phyloP scores from a whole-genome alignment of 768 basidiomycete genomes.

The Collybia mongolica region DNA sequence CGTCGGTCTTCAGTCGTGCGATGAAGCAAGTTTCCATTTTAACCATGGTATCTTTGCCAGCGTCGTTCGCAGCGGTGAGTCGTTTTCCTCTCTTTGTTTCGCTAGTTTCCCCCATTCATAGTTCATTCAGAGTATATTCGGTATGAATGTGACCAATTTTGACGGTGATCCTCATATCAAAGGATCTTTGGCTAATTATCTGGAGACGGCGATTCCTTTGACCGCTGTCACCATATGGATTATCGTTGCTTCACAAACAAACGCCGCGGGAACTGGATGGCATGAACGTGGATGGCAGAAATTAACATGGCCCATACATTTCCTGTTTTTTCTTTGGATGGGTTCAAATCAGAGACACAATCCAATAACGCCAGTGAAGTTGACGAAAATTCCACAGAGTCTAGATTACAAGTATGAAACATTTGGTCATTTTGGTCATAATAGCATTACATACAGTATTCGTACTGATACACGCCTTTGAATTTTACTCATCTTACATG shows the following conservation, averaged over 20 bases:
- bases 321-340: not conserved
- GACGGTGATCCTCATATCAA: constrained; percentile 15
- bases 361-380: too few species aligned
- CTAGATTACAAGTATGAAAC: too few species aligned
- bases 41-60: constrained; percentile 49
- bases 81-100: not conserved
- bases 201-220: constrained; percentile 36
- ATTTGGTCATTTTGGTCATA: too few species aligned
- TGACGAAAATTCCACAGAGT: too few species aligned
- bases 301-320: constrained; percentile 11
- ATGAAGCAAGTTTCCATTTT: constrained; percentile 45
- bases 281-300: constrained; percentile 4
- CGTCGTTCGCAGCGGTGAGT: constrained; percentile 32
- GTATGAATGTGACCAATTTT: constrained; percentile 39
- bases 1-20: constrained; percentile 12
- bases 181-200: constrained; percentile 35
- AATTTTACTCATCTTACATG: too few species aligned
- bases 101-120: not conserved
- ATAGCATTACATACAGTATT: too few species aligned
- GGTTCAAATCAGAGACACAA: too few species aligned
- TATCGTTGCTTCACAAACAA: constrained; percentile 41
- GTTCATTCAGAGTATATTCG: constrained; percentile 29
- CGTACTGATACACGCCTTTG: too few species aligned
- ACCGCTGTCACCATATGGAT: constrained; percentile 44
- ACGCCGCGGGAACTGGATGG: constrained; percentile 5